A percentile compares a stretch with the other conserved stretches of the same genome.
These are phyloP conservation scores for Phanerochaete sordida DNA, from an alignment of 768 basidiomycete species.

Conservation along the genomic window DNA sequence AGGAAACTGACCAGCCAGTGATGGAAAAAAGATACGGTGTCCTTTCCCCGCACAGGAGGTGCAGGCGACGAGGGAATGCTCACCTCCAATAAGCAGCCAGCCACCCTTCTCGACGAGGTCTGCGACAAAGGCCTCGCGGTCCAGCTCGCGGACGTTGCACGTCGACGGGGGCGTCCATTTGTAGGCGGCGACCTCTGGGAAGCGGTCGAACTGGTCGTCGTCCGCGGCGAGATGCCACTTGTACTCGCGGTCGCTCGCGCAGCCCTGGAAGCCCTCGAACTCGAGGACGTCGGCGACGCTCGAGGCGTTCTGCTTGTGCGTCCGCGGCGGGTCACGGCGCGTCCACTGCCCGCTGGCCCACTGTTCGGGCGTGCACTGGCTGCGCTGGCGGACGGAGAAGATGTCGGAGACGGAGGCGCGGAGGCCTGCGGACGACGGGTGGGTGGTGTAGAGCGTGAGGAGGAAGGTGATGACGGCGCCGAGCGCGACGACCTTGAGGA, in stretches of 20 bases:
- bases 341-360: constrained; percentile 41
- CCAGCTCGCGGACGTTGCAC: constrained; percentile 42
- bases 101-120: constrained; percentile 67
- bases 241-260: constrained; percentile 59
- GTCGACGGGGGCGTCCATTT: constrained; percentile 46
- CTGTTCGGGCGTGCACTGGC: constrained; percentile 31
- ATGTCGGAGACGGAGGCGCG: constrained; percentile 18
- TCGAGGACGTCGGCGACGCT: constrained; percentile 39
- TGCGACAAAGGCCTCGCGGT: constrained; percentile 41
- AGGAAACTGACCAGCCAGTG: too few relatives aligned
- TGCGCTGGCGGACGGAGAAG: constrained; percentile 25
- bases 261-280: constrained; percentile 58
- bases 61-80: constrained; percentile 17
- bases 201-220: constrained; percentile 45
- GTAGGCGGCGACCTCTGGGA: constrained; percentile 50
- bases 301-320: constrained; percentile 29
- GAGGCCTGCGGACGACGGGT: constrained; percentile 13
- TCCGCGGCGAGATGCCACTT: constrained; percentile 62
- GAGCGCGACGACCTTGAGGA: constrained; percentile 19
- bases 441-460: constrained; percentile 28
- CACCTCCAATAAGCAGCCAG: constrained; percentile 66
- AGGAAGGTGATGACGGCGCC: constrained; percentile 24
- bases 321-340: constrained; percentile 32
- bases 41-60: background rate
- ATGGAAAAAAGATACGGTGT: too few relatives aligned